Base-by-base conservation (phyloP, 768 basidiomycete genomes). In the Kwoniella bestiolae region DNA sequence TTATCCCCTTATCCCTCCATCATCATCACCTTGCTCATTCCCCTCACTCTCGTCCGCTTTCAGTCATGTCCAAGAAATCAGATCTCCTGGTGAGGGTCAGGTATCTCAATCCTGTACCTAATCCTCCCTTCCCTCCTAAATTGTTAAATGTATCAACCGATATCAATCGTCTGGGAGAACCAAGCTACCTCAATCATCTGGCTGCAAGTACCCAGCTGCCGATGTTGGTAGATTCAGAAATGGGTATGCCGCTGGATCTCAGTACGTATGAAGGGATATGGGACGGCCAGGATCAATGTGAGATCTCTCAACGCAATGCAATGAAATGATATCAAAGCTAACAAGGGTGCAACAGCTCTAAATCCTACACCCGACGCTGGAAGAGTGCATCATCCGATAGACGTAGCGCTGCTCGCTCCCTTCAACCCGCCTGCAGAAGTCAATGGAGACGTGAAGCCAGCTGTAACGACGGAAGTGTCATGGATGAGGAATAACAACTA, bases 51-150 rank as follows among this genome's bases (percentile, higher is more conserved):
- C 14, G n/a, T 21, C 32, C n/a, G 14, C n/a, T 9, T 4, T 18
- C 9, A 31, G 70, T 5, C 28, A 71, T 73, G 70, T 75, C 73
- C 11, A 77, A 75, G 35, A 77, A 73, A 60, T 69, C 71, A 55
- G 94, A 97, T 81, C 87, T 99, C 28, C 85, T 97, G 58, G 91
- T 95, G 55, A 89, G 92, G 59, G 93, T 95, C 34, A 90, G 95
- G 12, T 98, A 94, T 81, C 86, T 89, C 44, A 96, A 98, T 82
- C 94, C 94, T 2, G 86, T 99, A 2, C 95, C 95, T 1, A 85
- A 93, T 12, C 96, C 96, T 31, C 93, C 96, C 85, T 97, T 91
- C 84, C 96, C 96, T 5, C 95, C 96, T 28, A 95, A 96, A 82
- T 83, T 98, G 3, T 85, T 99, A 74, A 86, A 95, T 64, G 90